Evolutionary conservation across 1,284 basidiomycete species (phyloP), one percentile per base, ranked within the genome.

Genomic region (Paramarasmius palmivorus): DNA sequence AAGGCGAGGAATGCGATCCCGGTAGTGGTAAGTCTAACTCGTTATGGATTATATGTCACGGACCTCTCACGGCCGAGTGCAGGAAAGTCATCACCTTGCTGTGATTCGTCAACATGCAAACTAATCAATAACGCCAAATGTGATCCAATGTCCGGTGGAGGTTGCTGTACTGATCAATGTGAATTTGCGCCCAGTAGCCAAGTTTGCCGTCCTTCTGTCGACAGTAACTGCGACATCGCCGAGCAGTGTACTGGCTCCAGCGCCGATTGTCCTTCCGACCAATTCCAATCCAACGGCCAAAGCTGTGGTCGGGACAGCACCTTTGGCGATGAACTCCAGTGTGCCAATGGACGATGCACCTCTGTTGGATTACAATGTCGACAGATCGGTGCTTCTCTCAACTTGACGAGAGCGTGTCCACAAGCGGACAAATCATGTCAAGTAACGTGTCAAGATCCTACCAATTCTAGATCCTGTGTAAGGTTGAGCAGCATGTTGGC

Each of bases 301-400:
- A 79, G 75, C 52, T 92, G 90, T 62, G 90, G 90, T 15, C 29
- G 29, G 7, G 29, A 32, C 29, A 32, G 12, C 29, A 32, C 29
- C 6, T 12, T 12, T 29, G 60, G 65, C 32, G 71, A 77, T 55
- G 84, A 83, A 23, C 71, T 94, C 32, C 77, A 80, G 19, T 95
- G 94, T 69, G 92, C 93, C 0, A 85, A 81, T 59, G 93, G 94
- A 7, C 73, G 80, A 49, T 96, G 93, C 70, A 95, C 93, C 15
- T 91, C 88, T 20, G 70, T 88, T 22, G 77, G 86, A 88, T 86
- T 75, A 58, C 94, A 97, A 83, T 97, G 93, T 67, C 79, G 84
- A 67, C 78, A 73, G 35, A 81, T 86, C 42, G 92, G 93, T 2
- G 73, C 82, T 5, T 83, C 84, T 15, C 76, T 94, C 75, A 81